Evolutionary conservation across 805 yeast genomes (phyloP).

Genomic region (Lipomyces kockii): DNA sequence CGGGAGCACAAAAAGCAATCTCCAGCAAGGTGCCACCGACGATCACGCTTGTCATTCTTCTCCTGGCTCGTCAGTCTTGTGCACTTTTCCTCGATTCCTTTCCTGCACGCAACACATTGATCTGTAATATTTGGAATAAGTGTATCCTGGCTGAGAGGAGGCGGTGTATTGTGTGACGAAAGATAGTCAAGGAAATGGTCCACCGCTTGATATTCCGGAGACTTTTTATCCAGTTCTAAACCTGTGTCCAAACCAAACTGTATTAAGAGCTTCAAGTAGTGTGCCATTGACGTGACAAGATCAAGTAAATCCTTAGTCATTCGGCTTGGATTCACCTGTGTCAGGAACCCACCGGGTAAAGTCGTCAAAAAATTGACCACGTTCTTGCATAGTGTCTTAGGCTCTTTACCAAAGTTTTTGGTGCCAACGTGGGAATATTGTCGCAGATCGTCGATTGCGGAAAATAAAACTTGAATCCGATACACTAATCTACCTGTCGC

Average conservation of each 20-base stretch:
- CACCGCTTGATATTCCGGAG: slow-evolving; percentile 63
- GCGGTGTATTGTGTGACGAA: slow-evolving; percentile 41
- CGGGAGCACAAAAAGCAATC: slow-evolving; percentile 69
- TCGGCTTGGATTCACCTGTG: slow-evolving; percentile 37
- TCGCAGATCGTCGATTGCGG: slow-evolving; percentile 64
- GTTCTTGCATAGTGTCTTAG: slow-evolving; percentile 85
- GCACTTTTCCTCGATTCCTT: slow-evolving; percentile 71
- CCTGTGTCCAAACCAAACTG: slow-evolving; percentile 81
- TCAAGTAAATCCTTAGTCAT: slow-evolving; percentile 58
- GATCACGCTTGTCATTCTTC: slow-evolving; percentile 44
- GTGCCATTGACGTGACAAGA: slow-evolving; percentile 88
- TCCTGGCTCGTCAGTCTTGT: slow-evolving; percentile 11
- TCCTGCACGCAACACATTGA: slow-evolving; percentile 69
- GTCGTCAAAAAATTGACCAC: slow-evolving; percentile 87
- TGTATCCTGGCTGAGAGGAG: slow-evolving; percentile 15
- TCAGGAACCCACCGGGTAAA: slow-evolving; percentile 60
- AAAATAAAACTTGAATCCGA: slow-evolving; percentile 75
- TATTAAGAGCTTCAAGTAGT: slow-evolving; percentile 82
- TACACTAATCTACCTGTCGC: slow-evolving; percentile 74
- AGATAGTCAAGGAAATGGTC: slow-evolving; percentile 64
- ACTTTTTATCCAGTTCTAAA: slow-evolving; percentile 60
- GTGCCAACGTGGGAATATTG: slow-evolving; percentile 9
- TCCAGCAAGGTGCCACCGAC: slow-evolving; percentile 72
- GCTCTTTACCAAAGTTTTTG: slow-evolving; percentile 54
- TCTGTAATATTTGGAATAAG: slow-evolving; percentile 53